Percentiles rank a stretch among this genome's conserved stretches.
These are phyloP conservation scores for Phytophthora citrophthora DNA, from an alignment of 352 stramenopile genomes.

Conservation along the genomic window DNA sequence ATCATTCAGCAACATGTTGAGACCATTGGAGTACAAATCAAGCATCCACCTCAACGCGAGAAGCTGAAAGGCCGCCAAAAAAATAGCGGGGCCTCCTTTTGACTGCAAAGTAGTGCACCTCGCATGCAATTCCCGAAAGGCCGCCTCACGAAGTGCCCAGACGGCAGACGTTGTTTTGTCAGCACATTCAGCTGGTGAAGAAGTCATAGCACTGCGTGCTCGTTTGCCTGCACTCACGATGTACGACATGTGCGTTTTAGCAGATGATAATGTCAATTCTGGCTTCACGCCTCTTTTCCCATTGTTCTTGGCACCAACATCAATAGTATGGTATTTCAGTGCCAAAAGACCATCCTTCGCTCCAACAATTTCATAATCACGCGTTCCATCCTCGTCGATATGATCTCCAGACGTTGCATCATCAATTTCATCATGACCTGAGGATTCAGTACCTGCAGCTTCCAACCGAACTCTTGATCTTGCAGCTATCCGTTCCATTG, in stretches of 20 bases:
- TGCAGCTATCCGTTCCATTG: slow-evolving; percentile 85
- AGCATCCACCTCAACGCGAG: slow-evolving; percentile 84
- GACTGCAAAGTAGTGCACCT: slow-evolving; percentile 26
- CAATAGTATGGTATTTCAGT: slow-evolving; percentile 54
- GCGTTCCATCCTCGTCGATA: slow-evolving; percentile 28
- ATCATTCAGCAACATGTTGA: slow-evolving; percentile 86
- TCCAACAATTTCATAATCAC: slow-evolving; percentile 9
- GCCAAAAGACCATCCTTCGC: slow-evolving; percentile 17
- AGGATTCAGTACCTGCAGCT: slow-evolving; percentile 29
- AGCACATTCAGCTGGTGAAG: slow-evolving; percentile 14
- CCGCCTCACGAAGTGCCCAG: slow-evolving; percentile 28
- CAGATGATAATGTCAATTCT: slow-evolving; percentile 18
- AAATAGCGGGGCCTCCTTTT: slow-evolving; percentile 40
- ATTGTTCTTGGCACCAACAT: slow-evolving; percentile 28
- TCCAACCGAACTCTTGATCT: slow-evolving; percentile 80
- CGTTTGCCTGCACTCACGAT: slow-evolving; percentile 54
- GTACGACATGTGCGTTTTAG: slow-evolving; percentile 47
- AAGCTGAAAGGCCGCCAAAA: slow-evolving; percentile 80
- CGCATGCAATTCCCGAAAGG: slow-evolving; percentile 37
- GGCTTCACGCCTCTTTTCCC: slow-evolving; percentile 18
- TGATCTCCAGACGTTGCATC: slow-evolving; percentile 17
- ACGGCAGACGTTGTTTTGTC: slow-evolving; percentile 14
- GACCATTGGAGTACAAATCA: slow-evolving; percentile 62
- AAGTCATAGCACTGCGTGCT: slow-evolving; percentile 55
- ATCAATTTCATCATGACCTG: slow-evolving; percentile 10